Evolutionary conservation across 164 flowering plant species (phyloP).

Genomic region (Stephania yunnanensis): DNA sequence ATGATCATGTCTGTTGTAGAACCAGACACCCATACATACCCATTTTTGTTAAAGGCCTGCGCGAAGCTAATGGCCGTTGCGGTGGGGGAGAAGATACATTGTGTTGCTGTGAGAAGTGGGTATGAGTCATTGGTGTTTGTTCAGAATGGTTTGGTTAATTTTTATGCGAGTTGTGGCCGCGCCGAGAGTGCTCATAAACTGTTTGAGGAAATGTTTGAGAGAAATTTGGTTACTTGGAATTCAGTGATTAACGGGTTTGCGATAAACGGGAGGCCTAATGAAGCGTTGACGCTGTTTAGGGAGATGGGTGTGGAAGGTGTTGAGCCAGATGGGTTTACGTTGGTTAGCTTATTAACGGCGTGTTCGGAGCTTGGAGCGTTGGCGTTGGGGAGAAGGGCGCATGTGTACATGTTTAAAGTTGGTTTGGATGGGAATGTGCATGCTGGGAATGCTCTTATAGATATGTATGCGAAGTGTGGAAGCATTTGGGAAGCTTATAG

Average conservation of each 20-base stretch:
- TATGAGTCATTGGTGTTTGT: slow-evolving; percentile 24
- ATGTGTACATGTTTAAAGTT: slow-evolving; percentile 26
- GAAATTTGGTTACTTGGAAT: slow-evolving; percentile 30
- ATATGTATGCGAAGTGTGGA: slow-evolving; percentile 34
- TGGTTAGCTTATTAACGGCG: slow-evolving; percentile 30
- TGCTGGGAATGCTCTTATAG: slow-evolving; percentile 28
- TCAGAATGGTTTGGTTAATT: slow-evolving; percentile 25
- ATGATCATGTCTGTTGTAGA: slow-evolving; percentile 18
- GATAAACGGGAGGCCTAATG: slow-evolving; percentile 30
- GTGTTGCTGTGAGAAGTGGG: slow-evolving; percentile 20
- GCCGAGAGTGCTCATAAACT: slow-evolving; percentile 25
- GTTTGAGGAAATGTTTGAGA: slow-evolving; percentile 25
- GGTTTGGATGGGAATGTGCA: slow-evolving; percentile 27
- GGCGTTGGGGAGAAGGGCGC: slow-evolving; percentile 31
- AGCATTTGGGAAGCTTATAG: slow-evolving; percentile 21
- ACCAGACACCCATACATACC: slow-evolving; percentile 37
- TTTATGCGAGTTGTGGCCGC: slow-evolving; percentile 26
- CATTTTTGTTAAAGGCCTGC: slow-evolving; percentile 31
- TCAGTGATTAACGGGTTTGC: slow-evolving; percentile 35
- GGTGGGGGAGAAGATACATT: slow-evolving; percentile 23
- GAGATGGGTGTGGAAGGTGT: slow-evolving; percentile 29
- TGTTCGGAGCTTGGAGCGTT: slow-evolving; percentile 36
- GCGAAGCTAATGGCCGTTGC: slow-evolving; percentile 21
- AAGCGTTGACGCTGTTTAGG: slow-evolving; percentile 25
- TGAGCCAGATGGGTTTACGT: slow-evolving; percentile 31